Evolutionary conservation across 2,329 filamentous ascomycete genomes (phyloP).

Genomic region (Emmonsia crescens): DNA sequence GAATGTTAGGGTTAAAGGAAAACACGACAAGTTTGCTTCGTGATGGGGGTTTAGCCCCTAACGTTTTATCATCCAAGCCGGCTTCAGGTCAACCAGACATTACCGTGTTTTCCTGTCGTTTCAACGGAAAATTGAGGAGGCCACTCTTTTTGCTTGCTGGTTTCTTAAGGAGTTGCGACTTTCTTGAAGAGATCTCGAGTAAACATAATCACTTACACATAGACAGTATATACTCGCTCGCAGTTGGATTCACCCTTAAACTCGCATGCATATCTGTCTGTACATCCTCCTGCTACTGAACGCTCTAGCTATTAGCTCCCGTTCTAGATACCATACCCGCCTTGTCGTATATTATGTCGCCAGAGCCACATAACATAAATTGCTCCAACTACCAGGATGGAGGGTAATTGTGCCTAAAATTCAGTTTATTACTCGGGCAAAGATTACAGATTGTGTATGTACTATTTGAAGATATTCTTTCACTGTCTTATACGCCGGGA

Average conservation of each 20-base stretch:
- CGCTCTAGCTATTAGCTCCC: neutral
- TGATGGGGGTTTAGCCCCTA: constrained; percentile 5
- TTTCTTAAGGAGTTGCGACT: neutral
- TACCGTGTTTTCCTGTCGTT: neutral
- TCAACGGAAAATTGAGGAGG: neutral
- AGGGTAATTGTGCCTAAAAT: neutral
- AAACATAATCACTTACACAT: neutral
- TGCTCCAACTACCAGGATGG: neutral
- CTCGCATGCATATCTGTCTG: neutral
- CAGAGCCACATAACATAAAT: neutral
- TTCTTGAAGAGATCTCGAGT: neutral
- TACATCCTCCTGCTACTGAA: neutral
- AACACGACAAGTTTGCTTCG: constrained; percentile 70
- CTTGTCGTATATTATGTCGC: neutral
- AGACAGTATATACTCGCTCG: neutral
- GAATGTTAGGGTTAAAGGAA: constrained; percentile 80
- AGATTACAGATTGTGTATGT: neutral
- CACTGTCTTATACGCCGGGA: neutral
- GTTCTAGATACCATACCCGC: too few relatives aligned
- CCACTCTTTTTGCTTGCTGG: neutral
- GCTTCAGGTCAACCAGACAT: neutral
- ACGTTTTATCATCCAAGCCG: neutral
- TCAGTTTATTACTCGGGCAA: neutral
- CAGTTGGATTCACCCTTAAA: neutral
- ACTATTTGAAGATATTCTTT: neutral